Evolutionary conservation across 164 flowering plant species (phyloP).

Genomic region (Vitis rotundifolia): DNA sequence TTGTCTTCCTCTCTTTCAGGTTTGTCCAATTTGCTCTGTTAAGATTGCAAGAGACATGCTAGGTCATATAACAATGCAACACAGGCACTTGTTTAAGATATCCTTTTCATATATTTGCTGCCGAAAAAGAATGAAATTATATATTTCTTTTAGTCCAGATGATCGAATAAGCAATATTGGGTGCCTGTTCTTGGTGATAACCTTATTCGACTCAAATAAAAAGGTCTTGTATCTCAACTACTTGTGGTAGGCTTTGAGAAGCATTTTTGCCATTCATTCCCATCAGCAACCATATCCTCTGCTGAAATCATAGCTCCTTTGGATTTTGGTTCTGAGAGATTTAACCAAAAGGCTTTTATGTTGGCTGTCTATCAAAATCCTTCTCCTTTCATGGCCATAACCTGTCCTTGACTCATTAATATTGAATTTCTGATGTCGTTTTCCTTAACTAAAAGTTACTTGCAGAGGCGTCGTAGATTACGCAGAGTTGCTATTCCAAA

Average conservation of each 20-base stretch:
- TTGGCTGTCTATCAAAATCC: too few relatives aligned
- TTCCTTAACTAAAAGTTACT: constrained; percentile 40
- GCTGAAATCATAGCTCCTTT: too few relatives aligned
- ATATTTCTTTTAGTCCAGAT: background rate
- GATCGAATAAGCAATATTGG: too few relatives aligned
- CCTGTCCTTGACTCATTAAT: background rate
- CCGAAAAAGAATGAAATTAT: background rate
- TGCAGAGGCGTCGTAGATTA: constrained; percentile 59
- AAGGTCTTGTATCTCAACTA: too few relatives aligned
- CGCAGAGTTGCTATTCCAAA: constrained; percentile 63
- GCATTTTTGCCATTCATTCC: too few relatives aligned
- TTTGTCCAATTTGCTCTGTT: constrained; percentile 64
- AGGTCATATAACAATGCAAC: constrained; percentile 63
- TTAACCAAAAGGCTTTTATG: too few relatives aligned
- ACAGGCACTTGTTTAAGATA: constrained; percentile 63
- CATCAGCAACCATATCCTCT: too few relatives aligned
- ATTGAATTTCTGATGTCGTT: background rate
- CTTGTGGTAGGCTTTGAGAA: too few relatives aligned
- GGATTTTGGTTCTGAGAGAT: too few relatives aligned
- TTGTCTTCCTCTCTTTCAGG: constrained; percentile 33
- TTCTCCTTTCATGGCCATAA: too few relatives aligned
- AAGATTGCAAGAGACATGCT: constrained; percentile 64
- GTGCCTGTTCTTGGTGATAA: background rate
- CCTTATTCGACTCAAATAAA: background rate
- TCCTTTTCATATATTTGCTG: constrained; percentile 30